A percentile compares a stretch with the other conserved stretches of the same genome.
phyloP scores from a whole-genome alignment of 148 eudicot genomes.

The Camellia granthamiana region DNA sequence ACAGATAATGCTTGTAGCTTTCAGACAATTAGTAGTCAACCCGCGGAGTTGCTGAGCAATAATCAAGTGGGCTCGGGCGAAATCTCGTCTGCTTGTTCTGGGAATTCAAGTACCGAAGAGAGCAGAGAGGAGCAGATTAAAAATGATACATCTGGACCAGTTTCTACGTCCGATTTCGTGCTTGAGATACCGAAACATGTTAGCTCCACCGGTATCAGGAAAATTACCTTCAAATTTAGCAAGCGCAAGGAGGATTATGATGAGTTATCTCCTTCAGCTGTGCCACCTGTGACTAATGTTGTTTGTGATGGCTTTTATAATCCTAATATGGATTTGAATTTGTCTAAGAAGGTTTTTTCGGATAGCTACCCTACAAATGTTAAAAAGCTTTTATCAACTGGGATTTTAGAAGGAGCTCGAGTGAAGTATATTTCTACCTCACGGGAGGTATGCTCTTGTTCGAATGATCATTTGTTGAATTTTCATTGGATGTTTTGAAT shows the following conservation, averaged over 20 bases:
- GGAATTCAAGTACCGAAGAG: constrained; percentile 40
- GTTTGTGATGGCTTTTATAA: constrained; percentile 25
- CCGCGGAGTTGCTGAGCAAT: constrained; percentile 30
- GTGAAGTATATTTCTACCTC: constrained; percentile 72
- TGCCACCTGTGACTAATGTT: constrained; percentile 24
- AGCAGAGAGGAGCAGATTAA: constrained; percentile 44
- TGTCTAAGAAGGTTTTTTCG: constrained; percentile 61
- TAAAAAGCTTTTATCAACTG: constrained; percentile 75
- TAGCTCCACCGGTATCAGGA: constrained; percentile 71
- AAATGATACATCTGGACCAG: constrained; percentile 27
- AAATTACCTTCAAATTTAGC: constrained; percentile 86
- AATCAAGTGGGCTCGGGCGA: constrained; percentile 52
- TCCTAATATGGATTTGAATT: constrained; percentile 58
- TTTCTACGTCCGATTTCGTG: constrained; percentile 52
- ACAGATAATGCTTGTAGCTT: constrained; percentile 46
- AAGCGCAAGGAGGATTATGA: constrained; percentile 58
- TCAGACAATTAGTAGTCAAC: constrained; percentile 44
- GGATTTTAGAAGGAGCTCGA: constrained; percentile 83
- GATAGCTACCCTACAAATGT: constrained; percentile 73
- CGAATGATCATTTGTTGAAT: not conserved
- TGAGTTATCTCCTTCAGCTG: constrained; percentile 21
- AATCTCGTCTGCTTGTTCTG: constrained; percentile 58
- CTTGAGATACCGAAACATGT: constrained; percentile 74
- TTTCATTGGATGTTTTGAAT: constrained; percentile 2
- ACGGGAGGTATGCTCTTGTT: constrained; percentile 43